These are phyloP conservation scores for Nicotiana paniculata DNA, from an alignment of 257 asterid species.

Conservation along the genomic window DNA sequence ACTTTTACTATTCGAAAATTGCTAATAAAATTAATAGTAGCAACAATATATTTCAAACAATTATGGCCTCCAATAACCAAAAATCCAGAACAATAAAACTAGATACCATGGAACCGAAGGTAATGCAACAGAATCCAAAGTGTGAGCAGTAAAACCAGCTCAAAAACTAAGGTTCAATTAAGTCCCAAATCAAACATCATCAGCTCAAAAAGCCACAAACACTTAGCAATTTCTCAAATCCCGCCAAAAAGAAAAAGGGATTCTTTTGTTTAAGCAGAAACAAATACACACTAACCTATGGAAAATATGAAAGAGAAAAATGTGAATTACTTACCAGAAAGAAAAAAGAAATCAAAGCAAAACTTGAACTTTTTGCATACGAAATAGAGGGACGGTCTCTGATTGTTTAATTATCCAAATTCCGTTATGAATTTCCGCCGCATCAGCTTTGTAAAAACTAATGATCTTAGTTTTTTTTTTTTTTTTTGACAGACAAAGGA, in stretches of 20 bases:
- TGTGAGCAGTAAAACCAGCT: background rate
- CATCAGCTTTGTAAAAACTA: background rate
- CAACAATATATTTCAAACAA: background rate
- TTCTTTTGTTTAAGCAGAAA: background rate
- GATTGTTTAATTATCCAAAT: background rate
- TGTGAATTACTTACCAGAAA: slow-evolving; percentile 6
- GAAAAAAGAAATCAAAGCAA: background rate
- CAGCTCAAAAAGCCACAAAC: background rate
- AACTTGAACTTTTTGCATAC: background rate
- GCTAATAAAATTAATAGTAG: background rate
- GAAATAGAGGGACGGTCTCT: background rate
- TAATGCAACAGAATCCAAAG: background rate
- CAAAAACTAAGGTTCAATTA: background rate
- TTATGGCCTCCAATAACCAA: background rate
- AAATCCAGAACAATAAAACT: background rate
- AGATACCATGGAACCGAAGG: background rate
- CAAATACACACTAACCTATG: background rate
- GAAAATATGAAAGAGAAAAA: background rate
- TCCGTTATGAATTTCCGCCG: slow-evolving; percentile 4
- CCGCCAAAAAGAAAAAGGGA: background rate
- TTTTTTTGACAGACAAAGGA: background rate
- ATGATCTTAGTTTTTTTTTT: background rate
- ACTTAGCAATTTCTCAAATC: background rate
- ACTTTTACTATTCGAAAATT: background rate
- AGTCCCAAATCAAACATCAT: background rate